Base-by-base conservation (phyloP, 306 rosid species). In the Medicago ruthenica region DNA sequence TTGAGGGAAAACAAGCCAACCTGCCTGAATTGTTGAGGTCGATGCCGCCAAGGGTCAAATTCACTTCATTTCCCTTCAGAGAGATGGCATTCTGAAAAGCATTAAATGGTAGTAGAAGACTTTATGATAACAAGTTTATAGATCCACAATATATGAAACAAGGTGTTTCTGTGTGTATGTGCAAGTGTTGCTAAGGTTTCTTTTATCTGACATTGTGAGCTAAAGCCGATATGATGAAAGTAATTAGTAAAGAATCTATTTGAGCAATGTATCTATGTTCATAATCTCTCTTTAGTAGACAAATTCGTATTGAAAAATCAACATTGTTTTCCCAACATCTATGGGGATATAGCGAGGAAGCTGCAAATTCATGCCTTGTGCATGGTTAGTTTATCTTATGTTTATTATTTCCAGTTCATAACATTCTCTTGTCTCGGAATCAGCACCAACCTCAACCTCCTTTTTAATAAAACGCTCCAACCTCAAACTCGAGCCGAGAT, bases 1-100 rank as follows among this genome's bases (percentile, higher is more conserved):
- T 76, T 81, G 15, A 41, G 51, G 73, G 70, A 80, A 77, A 76
- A 79, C 84, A 84, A 87, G 89, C 98, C 88, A 87, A 96, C 99
- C 99, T 96, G 93, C 99, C 98, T 89, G 99, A 90, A 89, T 92
- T 96, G 96, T 96, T 96, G 96, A 96, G 99, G 75, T 96, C 99
- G 80, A 92, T 96, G 81, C 99, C 99, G 62, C 99, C 99, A 7
- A 96, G 97, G 73, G 97, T 96, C 88, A 96, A 85, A 87, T 96
- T 90, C 76, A 83, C 98, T 83, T 92, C 99, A 81, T 87, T 87
- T 60, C 94, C 99, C 87, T 81, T 92, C 60, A 67, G 87, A 79
- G 89, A 86, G 83, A 84, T 89, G 42, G 85, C 89, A 85, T 83
- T 89, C 98, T 96, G 87, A 54, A 77, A 76, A 37, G 50, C 57